Conservation (phyloP, 768 basidiomycete species). For the Xerocomus brunneocitrinus region DNA sequence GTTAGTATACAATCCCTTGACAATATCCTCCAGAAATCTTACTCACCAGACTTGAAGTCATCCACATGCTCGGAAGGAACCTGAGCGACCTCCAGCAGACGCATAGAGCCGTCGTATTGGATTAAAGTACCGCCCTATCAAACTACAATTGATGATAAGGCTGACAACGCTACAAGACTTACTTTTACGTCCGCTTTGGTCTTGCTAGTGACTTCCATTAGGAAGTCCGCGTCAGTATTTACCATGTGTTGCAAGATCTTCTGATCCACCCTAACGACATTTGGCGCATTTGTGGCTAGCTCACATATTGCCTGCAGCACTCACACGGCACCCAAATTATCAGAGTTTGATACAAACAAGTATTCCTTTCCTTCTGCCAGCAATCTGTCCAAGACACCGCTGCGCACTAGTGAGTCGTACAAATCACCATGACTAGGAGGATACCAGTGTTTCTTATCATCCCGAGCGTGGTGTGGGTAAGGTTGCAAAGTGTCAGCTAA, state of each 20-base stretch:
- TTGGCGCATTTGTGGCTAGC: slow-evolving; percentile 1
- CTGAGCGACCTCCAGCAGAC: slow-evolving; percentile 71
- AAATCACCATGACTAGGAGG: slow-evolving; percentile 96
- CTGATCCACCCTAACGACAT: slow-evolving; percentile 60
- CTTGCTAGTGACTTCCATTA: slow-evolving; percentile 97
- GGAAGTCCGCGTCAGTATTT: slow-evolving; percentile 73
- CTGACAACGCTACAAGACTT: neutral
- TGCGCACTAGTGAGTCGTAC: slow-evolving; percentile 88
- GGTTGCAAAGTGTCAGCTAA: slow-evolving; percentile 86
- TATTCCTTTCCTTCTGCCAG: slow-evolving; percentile 93
- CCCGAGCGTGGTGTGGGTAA: slow-evolving; percentile 68
- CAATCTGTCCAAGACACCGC: slow-evolving; percentile 86
- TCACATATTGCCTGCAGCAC: slow-evolving; percentile 23
- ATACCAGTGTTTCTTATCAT: slow-evolving; percentile 93
- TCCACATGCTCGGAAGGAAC: slow-evolving; percentile 68
- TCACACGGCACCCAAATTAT: slow-evolving; percentile 90
- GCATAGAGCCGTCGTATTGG: slow-evolving; percentile 74
- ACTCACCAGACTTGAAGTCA: slow-evolving; percentile 62
- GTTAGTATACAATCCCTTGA: slow-evolving; percentile 1
- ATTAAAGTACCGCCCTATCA: slow-evolving; percentile 78
- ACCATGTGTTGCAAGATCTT: slow-evolving; percentile 86
- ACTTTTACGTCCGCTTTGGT: slow-evolving; percentile 80
- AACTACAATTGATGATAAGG: neutral
- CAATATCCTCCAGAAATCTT: slow-evolving; percentile 4
- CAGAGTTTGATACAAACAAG: slow-evolving; percentile 95